A percentile compares a stretch with the other conserved stretches of the same genome.
Conservation (phyloP, 352 stramenopile species). For the Phytophthora ramorum region DNA sequence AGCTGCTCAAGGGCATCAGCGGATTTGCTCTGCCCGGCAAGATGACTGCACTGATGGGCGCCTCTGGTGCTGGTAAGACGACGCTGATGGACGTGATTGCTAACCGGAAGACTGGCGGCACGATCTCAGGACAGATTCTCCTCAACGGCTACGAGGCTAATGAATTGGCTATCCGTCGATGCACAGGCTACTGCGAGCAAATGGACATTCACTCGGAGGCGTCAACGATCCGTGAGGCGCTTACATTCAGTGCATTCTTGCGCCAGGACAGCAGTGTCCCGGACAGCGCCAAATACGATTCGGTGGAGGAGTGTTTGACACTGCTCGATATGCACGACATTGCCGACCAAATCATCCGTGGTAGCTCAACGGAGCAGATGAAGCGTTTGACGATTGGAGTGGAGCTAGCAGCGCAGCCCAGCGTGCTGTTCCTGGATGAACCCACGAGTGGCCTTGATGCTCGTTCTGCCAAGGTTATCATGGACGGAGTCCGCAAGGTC, state of each 20-base stretch:
- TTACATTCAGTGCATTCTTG: constrained; percentile 30
- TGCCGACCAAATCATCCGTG: constrained; percentile 47
- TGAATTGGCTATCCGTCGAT: constrained; percentile 43
- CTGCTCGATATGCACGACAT: constrained; percentile 49
- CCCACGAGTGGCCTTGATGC: constrained; percentile 62
- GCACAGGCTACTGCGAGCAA: constrained; percentile 63
- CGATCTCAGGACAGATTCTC: constrained; percentile 22
- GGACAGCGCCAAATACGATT: constrained; percentile 39
- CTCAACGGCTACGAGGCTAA: constrained; percentile 33
- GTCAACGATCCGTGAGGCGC: constrained; percentile 76
- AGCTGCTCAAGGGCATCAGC: constrained; percentile 32
- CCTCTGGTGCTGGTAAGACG: constrained; percentile 64
- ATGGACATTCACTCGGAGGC: constrained; percentile 85
- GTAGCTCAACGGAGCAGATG: constrained; percentile 47
- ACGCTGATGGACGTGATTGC: constrained; percentile 93
- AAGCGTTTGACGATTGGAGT: constrained; percentile 82
- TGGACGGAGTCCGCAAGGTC: constrained; percentile 64
- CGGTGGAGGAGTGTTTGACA: constrained; percentile 46
- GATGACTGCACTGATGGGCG: constrained; percentile 65
- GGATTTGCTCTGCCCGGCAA: constrained; percentile 25
- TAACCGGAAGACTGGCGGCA: constrained; percentile 73
- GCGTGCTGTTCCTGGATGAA: constrained; percentile 79
- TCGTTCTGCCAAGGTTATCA: constrained; percentile 65
- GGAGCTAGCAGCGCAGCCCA: constrained; percentile 85
- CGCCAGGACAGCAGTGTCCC: constrained; percentile 40